Conservation (phyloP, 768 basidiomycete species). For the Tulasnella sp. region DNA sequence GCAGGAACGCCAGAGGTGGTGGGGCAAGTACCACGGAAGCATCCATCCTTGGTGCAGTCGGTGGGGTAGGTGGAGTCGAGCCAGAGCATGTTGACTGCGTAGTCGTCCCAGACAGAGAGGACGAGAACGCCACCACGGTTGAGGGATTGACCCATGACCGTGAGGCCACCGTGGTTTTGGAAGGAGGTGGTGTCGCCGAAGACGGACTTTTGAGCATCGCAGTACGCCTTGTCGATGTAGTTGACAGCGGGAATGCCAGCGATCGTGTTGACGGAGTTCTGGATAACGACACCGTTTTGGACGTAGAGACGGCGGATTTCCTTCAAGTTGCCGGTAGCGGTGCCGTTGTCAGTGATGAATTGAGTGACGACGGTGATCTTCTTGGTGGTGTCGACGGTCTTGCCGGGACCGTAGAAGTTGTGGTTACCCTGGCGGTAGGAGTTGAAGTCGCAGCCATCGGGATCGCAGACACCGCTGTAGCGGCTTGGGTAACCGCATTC, state of each 20-base stretch:
- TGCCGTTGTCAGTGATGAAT: conserved; percentile 55
- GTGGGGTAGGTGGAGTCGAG: conserved; percentile 34
- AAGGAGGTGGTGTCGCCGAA: conserved; percentile 54
- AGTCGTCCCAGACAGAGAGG: conserved; percentile 60
- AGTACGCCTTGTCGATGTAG: conserved; percentile 35
- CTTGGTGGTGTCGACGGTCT: conserved; percentile 55
- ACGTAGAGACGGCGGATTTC: conserved; percentile 53
- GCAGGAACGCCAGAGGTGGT: conserved; percentile 34
- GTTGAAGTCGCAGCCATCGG: conserved; percentile 66
- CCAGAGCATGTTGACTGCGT: conserved; percentile 53
- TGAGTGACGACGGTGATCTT: conserved; percentile 64
- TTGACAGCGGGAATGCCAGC: conserved; percentile 46
- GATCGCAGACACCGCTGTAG: conserved; percentile 50
- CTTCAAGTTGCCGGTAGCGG: conserved; percentile 52
- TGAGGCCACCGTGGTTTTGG: conserved; percentile 50
- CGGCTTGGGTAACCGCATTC: conserved; percentile 35
- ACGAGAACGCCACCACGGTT: conserved; percentile 54
- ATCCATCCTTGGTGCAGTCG: conserved; percentile 28
- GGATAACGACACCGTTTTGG: conserved; percentile 56
- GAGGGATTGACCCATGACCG: conserved; percentile 46
- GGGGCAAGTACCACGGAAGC: conserved; percentile 34
- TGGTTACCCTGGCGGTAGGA: conserved; percentile 58
- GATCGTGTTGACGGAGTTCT: conserved; percentile 55
- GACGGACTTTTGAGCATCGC: conserved; percentile 37
- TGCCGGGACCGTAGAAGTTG: conserved; percentile 54